These are phyloP conservation scores for Helotiales sp. DNA, from an alignment of 2,329 filamentous ascomycete species.

Conservation along the genomic window DNA sequence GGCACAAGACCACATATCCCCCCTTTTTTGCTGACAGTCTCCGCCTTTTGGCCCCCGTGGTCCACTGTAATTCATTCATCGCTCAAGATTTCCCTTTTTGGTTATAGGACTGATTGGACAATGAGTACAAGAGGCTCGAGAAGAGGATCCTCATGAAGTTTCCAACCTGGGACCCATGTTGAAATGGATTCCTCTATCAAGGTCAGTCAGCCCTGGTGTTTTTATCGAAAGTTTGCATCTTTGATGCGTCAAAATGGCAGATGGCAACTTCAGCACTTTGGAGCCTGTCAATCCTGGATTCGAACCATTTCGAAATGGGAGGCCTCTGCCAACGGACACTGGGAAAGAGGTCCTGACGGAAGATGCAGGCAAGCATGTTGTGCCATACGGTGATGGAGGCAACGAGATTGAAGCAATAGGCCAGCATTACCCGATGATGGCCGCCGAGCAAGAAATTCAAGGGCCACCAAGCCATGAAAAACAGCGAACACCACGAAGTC, in stretches of 20 bases:
- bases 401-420: not conserved
- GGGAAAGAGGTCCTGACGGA: slow-evolving; percentile 9
- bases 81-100: not conserved
- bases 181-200: not conserved
- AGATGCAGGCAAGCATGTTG: not conserved
- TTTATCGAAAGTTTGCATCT: not conserved
- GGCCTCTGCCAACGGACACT: slow-evolving; percentile 1
- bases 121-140: not conserved
- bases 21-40: not conserved
- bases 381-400: not conserved
- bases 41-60: not conserved
- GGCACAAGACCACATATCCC: no score
- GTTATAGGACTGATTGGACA: not conserved
- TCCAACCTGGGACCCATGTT: not conserved
- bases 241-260: slow-evolving; percentile 1
- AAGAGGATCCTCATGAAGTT: not conserved
- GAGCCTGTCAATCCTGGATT: slow-evolving; percentile 2
- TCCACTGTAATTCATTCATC: not conserved
- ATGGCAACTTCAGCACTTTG: slow-evolving; percentile 2
- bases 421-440: not conserved
- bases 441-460: not conserved
- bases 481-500: not conserved
- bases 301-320: not conserved
- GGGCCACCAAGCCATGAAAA: not conserved
- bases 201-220: not conserved